These are phyloP conservation scores for Annulohypoxylon bovei DNA, from an alignment of 495 filamentous ascomycete genomes.

Conservation along the genomic window DNA sequence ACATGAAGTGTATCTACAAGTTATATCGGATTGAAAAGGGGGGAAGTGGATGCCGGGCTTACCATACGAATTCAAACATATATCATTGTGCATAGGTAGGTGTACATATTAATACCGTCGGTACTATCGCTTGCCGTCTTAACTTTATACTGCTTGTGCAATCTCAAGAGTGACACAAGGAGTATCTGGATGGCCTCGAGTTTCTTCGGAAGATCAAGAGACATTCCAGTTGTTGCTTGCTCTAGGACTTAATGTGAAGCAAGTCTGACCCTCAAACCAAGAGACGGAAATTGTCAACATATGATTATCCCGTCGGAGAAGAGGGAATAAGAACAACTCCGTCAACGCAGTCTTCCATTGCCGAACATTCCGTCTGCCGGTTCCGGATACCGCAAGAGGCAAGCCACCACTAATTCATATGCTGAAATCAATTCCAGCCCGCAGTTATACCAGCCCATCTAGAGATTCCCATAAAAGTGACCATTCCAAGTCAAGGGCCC, in stretches of 20 bases:
- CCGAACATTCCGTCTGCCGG: constrained; percentile 3
- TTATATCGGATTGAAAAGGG: neutral
- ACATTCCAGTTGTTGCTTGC: neutral
- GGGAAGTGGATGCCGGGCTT: neutral
- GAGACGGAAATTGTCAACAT: neutral
- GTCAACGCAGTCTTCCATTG: neutral
- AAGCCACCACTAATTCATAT: constrained; percentile 9
- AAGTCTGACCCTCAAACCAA: neutral
- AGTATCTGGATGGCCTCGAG: neutral
- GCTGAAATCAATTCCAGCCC: neutral
- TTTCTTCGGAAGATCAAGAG: neutral
- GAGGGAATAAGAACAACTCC: constrained; percentile 4
- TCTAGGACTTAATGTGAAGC: neutral
- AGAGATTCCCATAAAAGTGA: neutral
- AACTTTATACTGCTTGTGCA: neutral
- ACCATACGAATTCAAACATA: neutral
- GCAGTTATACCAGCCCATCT: neutral
- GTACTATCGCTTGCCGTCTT: neutral
- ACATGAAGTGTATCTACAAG: too few species aligned
- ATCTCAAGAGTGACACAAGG: neutral
- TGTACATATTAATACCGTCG: neutral
- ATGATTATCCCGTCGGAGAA: neutral
- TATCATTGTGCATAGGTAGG: neutral
- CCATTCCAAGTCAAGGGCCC: neutral
- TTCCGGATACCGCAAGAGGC: neutral